Percentiles rank a stretch among this genome's conserved stretches.
phyloP scores from a whole-genome alignment of 805 yeast species.

The Cyberlindnera xishuangbannaensis region DNA sequence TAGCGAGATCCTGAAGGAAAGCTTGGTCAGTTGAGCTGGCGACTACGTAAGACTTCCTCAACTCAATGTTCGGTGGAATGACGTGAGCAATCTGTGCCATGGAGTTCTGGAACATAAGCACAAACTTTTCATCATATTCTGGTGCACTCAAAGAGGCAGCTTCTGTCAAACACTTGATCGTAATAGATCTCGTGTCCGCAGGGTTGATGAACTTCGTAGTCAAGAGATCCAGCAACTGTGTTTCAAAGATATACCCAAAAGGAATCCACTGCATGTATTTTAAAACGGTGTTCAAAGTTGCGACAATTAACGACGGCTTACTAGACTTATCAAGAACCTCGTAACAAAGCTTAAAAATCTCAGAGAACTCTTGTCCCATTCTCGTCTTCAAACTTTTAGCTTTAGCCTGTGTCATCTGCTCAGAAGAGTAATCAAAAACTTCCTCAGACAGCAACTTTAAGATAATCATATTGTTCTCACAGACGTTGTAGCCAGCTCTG shows the following conservation, averaged over 20 bases:
- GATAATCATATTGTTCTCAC: slow-evolving; percentile 96
- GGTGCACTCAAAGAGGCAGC: slow-evolving; percentile 65
- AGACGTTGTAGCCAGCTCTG: slow-evolving; percentile 81
- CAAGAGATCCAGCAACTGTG: slow-evolving; percentile 67
- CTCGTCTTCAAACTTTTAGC: slow-evolving; percentile 75
- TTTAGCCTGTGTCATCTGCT: slow-evolving; percentile 95
- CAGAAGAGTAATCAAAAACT: slow-evolving; percentile 92
- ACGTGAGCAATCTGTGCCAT: slow-evolving; percentile 63
- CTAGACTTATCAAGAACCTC: slow-evolving; percentile 87
- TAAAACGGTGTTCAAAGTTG: slow-evolving; percentile 77
- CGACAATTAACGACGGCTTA: slow-evolving; percentile 75
- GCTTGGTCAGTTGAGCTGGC: slow-evolving; percentile 87
- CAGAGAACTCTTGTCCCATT: slow-evolving; percentile 87
- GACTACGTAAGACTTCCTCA: slow-evolving; percentile 62
- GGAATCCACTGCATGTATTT: slow-evolving; percentile 96
- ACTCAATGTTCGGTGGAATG: slow-evolving; percentile 68
- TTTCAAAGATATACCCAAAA: slow-evolving; percentile 80
- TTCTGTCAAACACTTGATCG: slow-evolving; percentile 92
- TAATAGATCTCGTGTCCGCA: slow-evolving; percentile 71
- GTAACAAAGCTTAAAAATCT: slow-evolving; percentile 86
- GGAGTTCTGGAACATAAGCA: slow-evolving; percentile 62
- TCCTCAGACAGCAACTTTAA: slow-evolving; percentile 88
- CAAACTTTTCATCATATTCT: slow-evolving; percentile 51
- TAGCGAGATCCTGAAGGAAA: slow-evolving; percentile 89
- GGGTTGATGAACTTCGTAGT: slow-evolving; percentile 73